These are phyloP conservation scores for Tilletia walkeri DNA, from an alignment of 1,284 basidiomycete genomes.

Conservation along the genomic window DNA sequence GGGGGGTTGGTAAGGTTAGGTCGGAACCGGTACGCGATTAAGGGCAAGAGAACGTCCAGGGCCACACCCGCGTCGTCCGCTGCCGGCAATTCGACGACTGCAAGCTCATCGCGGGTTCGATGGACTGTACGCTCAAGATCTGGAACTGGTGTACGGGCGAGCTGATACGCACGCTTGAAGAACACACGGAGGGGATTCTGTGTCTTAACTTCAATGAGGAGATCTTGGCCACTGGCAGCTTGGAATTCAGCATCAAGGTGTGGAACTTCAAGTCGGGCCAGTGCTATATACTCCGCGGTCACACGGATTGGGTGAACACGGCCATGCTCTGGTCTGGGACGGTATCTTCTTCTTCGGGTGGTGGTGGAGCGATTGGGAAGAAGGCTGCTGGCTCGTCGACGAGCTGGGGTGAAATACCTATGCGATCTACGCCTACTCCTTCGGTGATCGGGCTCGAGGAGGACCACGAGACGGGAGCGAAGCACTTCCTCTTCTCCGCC, in stretches of 20 bases:
- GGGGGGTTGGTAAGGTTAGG: too few relatives aligned
- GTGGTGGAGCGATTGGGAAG: conserved; percentile 32
- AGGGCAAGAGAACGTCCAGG: too few relatives aligned
- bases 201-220: conserved; percentile 89
- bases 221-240: conserved; percentile 67
- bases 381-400: conserved; percentile 4
- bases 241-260: conserved; percentile 56
- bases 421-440: conserved; percentile 7
- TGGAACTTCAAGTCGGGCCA: conserved; percentile 93
- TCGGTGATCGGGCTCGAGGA: conserved; percentile 33
- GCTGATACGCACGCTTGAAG: conserved; percentile 79
- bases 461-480: conserved; percentile 30
- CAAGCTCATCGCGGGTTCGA: conserved; percentile 91
- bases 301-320: conserved; percentile 93
- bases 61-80: conserved; percentile 86
- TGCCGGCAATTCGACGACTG: conserved; percentile 93
- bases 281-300: conserved; percentile 87
- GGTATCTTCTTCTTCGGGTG: not conserved
- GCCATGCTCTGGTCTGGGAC: conserved; percentile 85
- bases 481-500: conserved; percentile 75
- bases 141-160: conserved; percentile 97
- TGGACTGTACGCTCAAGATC: conserved; percentile 93
- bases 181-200: conserved; percentile 88
- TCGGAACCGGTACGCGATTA: too few relatives aligned
- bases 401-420: conserved; percentile 3